These are phyloP conservation scores for Penicillium lividum DNA, from an alignment of 495 filamentous ascomycete species.

Conservation along the genomic window DNA sequence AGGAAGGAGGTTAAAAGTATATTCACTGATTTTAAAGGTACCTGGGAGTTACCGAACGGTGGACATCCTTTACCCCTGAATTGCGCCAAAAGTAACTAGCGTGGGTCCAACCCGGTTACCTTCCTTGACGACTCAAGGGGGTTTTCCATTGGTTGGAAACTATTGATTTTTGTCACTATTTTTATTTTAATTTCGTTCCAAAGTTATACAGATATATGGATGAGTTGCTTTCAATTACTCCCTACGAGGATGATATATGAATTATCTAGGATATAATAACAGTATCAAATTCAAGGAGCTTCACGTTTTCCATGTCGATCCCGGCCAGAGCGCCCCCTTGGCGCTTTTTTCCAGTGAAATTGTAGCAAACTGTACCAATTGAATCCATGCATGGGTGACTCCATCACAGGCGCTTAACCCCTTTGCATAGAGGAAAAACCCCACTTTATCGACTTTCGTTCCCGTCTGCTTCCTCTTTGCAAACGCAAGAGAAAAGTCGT, in stretches of 20 bases:
- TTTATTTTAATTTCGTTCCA: background rate
- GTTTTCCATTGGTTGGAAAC: slow-evolving; percentile 9
- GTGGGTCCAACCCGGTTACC: slow-evolving; percentile 9
- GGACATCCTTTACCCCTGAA: slow-evolving; percentile 14
- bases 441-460: background rate
- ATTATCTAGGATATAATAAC: no score
- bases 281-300: no score
- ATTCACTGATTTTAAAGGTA: background rate
- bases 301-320: slow-evolving; percentile 3
- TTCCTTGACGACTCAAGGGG: slow-evolving; percentile 33
- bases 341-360: background rate
- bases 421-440: background rate
- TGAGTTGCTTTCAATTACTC: no score
- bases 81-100: slow-evolving; percentile 6
- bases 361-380: background rate
- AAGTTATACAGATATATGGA: no score
- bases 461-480: background rate
- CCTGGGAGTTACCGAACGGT: slow-evolving; percentile 5
- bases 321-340: slow-evolving; percentile 5
- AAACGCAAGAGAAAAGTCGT: background rate
- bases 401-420: background rate
- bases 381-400: background rate
- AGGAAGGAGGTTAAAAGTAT: background rate
- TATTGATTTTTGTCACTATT: slow-evolving; percentile 29
- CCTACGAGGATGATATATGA: background rate